These are phyloP conservation scores for Psilocybe tampanensis DNA, from an alignment of 768 basidiomycete species.

Conservation along the genomic window DNA sequence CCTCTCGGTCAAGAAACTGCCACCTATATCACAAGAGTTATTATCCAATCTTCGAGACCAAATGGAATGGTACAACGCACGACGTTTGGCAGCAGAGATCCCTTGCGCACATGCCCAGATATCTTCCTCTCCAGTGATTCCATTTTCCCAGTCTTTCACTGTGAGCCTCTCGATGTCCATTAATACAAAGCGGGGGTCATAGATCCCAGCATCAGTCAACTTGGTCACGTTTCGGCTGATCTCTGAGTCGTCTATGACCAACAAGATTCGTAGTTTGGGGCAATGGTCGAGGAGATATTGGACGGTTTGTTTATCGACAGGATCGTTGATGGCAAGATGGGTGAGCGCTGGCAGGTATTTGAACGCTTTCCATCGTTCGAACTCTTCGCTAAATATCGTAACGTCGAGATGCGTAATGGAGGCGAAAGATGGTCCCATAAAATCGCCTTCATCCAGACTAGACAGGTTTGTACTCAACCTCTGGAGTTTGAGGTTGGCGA, in stretches of 20 bases:
- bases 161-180: constrained; percentile 3
- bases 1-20: neutral
- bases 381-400: neutral
- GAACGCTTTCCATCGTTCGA: neutral
- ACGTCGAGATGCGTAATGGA: constrained; percentile 11
- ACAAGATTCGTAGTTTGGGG: neutral
- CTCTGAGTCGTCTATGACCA: neutral
- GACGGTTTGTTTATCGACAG: neutral
- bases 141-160: constrained; percentile 5
- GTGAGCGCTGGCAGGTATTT: constrained; percentile 6
- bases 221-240: neutral
- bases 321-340: constrained; percentile 11
- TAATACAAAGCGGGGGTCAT: constrained; percentile 11
- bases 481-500: neutral
- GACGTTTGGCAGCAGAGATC: constrained; percentile 3
- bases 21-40: neutral
- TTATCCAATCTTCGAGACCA: too few species aligned
- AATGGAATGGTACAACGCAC: neutral
- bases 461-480: constrained; percentile 2
- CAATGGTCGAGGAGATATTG: constrained; percentile 2
- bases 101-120: constrained; percentile 13
- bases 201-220: neutral
- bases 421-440: neutral
- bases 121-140: constrained; percentile 4
- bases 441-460: neutral